A percentile compares a stretch with the other conserved stretches of the same genome.
These are phyloP conservation scores for Mimosa bimucronata DNA, from an alignment of 306 rosid species.

Conservation along the genomic window DNA sequence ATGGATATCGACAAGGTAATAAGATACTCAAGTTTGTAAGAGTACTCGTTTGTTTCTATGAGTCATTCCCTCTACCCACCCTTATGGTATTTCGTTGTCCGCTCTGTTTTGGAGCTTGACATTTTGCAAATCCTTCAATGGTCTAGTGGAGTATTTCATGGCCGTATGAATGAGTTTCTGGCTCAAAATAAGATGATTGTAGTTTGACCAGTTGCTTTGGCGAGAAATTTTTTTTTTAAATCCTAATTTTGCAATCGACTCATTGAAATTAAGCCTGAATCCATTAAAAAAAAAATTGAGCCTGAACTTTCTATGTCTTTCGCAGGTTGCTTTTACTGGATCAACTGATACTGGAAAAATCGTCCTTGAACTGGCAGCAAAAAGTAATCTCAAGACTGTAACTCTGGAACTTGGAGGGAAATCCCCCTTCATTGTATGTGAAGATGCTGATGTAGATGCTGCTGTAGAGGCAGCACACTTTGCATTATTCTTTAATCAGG, in stretches of 20 bases:
- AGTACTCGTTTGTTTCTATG: not conserved
- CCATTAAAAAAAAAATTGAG: no score
- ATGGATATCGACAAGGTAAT: constrained; percentile 96
- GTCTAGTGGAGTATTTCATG: constrained; percentile 4
- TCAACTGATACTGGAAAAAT: constrained; percentile 85
- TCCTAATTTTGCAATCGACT: constrained; percentile 16
- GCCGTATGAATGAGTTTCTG: constrained; percentile 14
- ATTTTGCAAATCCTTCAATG: not conserved
- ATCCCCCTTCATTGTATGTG: constrained; percentile 90
- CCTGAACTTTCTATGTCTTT: constrained; percentile 30
- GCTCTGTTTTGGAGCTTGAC: constrained; percentile 3
- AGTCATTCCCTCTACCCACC: not conserved
- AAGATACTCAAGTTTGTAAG: constrained; percentile 13
- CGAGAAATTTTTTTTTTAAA: not conserved
- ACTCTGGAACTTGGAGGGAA: constrained; percentile 96
- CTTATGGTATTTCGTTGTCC: not conserved
- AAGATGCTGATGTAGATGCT: constrained; percentile 86
- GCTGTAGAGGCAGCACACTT: constrained; percentile 91
- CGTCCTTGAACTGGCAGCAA: constrained; percentile 73
- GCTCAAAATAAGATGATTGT: constrained; percentile 5
- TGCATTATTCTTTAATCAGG: constrained; percentile 92
- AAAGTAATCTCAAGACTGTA: constrained; percentile 85
- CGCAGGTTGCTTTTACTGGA: constrained; percentile 94
- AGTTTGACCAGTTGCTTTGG: constrained; percentile 22
- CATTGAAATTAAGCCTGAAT: not conserved